phyloP scores from a whole-genome alignment of 208 protist species.

The Trypanosoma mega region DNA sequence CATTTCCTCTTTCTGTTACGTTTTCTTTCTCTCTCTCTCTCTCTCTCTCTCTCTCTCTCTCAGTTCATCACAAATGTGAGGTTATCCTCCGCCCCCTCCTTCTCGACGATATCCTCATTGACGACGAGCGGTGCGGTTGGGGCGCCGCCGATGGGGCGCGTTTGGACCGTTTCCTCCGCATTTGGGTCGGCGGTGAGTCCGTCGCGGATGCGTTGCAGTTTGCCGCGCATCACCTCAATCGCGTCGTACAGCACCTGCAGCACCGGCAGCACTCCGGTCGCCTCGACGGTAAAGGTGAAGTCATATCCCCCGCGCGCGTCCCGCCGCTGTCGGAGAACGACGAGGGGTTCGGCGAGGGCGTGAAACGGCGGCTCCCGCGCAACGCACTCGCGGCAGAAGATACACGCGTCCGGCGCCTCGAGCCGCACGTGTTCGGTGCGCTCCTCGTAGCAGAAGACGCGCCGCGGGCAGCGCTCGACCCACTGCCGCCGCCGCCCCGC shows the following conservation, averaged over 20 bases:
- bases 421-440: constrained; percentile 61
- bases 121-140: constrained; percentile 82
- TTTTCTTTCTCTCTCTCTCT: too few species aligned
- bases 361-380: constrained; percentile 73
- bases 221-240: constrained; percentile 76
- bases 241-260: constrained; percentile 85
- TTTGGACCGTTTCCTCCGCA: constrained; percentile 59
- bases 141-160: constrained; percentile 74
- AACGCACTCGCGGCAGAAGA: constrained; percentile 94
- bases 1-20: too few species aligned
- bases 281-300: constrained; percentile 92
- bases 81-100: constrained; percentile 78
- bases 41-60: neutral
- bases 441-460: constrained; percentile 85
- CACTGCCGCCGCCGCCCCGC: constrained; percentile 70
- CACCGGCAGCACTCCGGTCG: constrained; percentile 85
- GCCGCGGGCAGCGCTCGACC: constrained; percentile 87
- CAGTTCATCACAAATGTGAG: constrained; percentile 88
- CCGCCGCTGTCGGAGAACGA: constrained; percentile 81
- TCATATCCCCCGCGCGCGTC: constrained; percentile 75
- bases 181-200: constrained; percentile 73
- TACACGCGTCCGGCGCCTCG: constrained; percentile 74
- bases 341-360: constrained; percentile 78
- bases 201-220: constrained; percentile 65
- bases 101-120: constrained; percentile 73